phyloP scores from a whole-genome alignment of 345 rosid genomes.

The Populus davidiana region DNA sequence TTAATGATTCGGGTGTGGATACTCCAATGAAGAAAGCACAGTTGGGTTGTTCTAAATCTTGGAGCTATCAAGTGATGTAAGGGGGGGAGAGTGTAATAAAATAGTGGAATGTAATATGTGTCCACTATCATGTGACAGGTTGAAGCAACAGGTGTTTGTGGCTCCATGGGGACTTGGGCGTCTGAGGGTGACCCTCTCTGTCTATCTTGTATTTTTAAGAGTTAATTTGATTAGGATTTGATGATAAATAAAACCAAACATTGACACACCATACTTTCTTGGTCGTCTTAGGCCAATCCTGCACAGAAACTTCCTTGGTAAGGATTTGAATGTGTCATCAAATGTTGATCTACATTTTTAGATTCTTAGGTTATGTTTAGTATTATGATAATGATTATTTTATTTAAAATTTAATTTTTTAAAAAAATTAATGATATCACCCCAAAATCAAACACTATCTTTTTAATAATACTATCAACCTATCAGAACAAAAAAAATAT shows the following conservation, averaged over 20 bases:
- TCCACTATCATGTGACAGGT: constrained; percentile 2
- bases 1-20: background rate
- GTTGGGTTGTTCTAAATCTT: background rate
- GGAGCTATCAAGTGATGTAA: constrained; percentile 27
- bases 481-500: no score
- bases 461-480: no score
- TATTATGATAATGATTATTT: accelerated
- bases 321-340: background rate
- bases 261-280: background rate
- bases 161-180: background rate
- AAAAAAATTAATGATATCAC: no score
- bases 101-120: constrained; percentile 20
- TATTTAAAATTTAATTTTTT: no score
- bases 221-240: background rate
- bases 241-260: background rate
- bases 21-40: constrained; percentile 11
- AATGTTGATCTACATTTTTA: background rate
- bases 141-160: constrained; percentile 3
- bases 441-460: no score
- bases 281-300: no score
- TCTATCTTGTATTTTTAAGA: background rate
- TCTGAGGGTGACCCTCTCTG: constrained; percentile 4
- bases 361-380: accelerated
- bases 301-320: background rate
- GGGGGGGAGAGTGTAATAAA: constrained; percentile 8